These are phyloP conservation scores for Gnetum montanum DNA, from an alignment of 75 land plant species.

Conservation along the genomic window DNA sequence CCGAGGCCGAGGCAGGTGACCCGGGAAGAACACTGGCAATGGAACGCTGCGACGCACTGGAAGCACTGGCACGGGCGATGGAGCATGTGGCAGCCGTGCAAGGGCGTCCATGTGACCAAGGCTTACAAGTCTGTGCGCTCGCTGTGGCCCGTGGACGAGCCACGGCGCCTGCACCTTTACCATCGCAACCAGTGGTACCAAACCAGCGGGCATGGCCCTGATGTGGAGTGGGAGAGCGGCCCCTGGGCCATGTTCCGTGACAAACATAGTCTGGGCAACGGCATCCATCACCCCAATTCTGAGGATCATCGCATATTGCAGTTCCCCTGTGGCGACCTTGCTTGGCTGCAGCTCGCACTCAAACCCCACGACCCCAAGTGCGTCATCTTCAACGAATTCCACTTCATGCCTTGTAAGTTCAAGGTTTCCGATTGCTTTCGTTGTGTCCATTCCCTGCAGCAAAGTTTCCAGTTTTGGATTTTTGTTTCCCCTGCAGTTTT, in stretches of 20 bases:
- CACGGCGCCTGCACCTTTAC: constrained; percentile 15
- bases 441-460: too few species aligned
- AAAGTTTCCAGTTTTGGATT: too few species aligned
- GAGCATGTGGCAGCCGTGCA: constrained; percentile 18
- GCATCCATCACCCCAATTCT: constrained; percentile 32
- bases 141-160: constrained; percentile 27
- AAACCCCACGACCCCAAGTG: constrained; percentile 25
- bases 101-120: constrained; percentile 9
- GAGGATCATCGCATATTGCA: constrained; percentile 20
- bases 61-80: constrained; percentile 45
- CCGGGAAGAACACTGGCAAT: constrained; percentile 30
- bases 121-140: constrained; percentile 33
- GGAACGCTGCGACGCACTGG: constrained; percentile 32
- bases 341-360: constrained; percentile 33
- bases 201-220: constrained; percentile 22
- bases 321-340: constrained; percentile 31
- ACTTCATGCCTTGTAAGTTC: constrained; percentile 26
- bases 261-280: constrained; percentile 23
- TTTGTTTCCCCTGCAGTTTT: too few species aligned
- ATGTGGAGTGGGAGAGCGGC: constrained; percentile 29
- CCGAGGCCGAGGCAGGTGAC: too few species aligned
- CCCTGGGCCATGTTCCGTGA: constrained; percentile 28
- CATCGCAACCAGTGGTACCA: constrained; percentile 42
- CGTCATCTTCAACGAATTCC: constrained; percentile 32
- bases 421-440: too few species aligned